Percentiles rank a stretch among this genome's conserved stretches.
These are phyloP conservation scores for Phialocephala sp. DNA, from an alignment of 2,329 filamentous ascomycete species.

Conservation along the genomic window DNA sequence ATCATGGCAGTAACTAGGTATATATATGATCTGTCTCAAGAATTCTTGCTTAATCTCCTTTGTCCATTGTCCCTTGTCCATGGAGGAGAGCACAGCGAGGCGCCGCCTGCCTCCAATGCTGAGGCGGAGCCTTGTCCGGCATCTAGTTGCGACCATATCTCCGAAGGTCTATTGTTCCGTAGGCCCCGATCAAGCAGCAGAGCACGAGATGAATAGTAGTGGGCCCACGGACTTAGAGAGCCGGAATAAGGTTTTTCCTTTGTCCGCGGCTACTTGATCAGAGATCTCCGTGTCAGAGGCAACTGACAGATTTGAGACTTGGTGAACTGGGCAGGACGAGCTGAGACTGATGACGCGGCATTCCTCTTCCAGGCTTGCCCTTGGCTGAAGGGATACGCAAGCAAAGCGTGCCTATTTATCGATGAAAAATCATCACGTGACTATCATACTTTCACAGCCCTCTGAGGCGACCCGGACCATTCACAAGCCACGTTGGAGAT, in stretches of 20 bases:
- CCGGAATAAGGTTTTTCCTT: conserved; percentile 3
- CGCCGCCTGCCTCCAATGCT: not conserved
- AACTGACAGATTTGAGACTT: too few species aligned
- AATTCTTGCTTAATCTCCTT: not conserved
- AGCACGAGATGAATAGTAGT: not conserved
- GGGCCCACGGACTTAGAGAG: not conserved
- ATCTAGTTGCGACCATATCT: not conserved
- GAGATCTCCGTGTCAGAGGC: too few species aligned
- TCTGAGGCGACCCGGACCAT: too few species aligned
- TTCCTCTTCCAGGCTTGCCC: too few species aligned
- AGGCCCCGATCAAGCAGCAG: too few species aligned
- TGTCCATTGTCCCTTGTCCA: not conserved
- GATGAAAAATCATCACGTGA: too few species aligned
- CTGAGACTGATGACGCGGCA: too few species aligned
- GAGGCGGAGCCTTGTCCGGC: not conserved
- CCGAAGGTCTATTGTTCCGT: not conserved
- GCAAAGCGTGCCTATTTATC: too few species aligned
- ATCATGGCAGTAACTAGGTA: not conserved
- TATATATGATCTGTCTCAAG: not conserved
- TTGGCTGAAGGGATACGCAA: too few species aligned
- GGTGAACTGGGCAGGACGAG: too few species aligned
- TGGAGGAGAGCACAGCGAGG: not conserved
- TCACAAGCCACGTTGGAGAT: too few species aligned
- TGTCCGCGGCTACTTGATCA: not conserved
- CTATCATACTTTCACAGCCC: too few species aligned